Base-by-base conservation (phyloP, 2,329 filamentous ascomycete genomes). In the Alternaria sp. region DNA sequence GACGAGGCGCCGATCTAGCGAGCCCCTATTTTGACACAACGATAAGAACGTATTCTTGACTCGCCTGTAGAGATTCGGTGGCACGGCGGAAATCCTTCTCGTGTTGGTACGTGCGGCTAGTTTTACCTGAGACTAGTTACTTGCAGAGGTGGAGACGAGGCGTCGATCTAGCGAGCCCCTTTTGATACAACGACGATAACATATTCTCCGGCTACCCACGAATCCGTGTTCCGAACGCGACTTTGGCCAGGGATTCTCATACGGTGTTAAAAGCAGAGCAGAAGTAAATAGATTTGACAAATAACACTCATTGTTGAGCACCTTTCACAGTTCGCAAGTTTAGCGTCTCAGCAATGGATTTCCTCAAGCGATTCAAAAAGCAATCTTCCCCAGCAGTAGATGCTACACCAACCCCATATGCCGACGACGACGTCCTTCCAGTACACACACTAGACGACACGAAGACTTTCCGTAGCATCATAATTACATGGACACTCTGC, bases 401-500 rank as follows among this genome's bases (percentile, higher is more conserved):
- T 21, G 53, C 9, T 44, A 25, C 37, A 20, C 18, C 44, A 25
- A 8, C 26, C 25, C 21, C 28, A 9, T 41, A 41, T 49, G 44
- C 55, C 26, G 51, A 63, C 30, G 70, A 75, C 49, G 55, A 67
- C 26, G 53, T 72, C 14, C 66, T 66, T 44, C 70, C 70, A n/a
- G 56, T 74, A 9, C 64, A 71, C 43, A 44, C 55, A 21, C 55
- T 70, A 5, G 71, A 74, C 33, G 69, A 71, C 46, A 70, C 65
- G 12, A 70, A 65, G 47, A 65, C 57, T 1, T 44, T 67, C 7
- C 65, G 66, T 6, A 53, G 44, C 28, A 68, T 74, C 3, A 25
- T 70, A 23, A 46, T 74, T 6, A 49, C 63, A 14, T 70, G 65
- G 63, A 80, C 79, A 1, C 69, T 85, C 5, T 73, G 77, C 5